Conservation (phyloP, 139 green algal genomes). For the Tetradesmus lagerheimii region DNA sequence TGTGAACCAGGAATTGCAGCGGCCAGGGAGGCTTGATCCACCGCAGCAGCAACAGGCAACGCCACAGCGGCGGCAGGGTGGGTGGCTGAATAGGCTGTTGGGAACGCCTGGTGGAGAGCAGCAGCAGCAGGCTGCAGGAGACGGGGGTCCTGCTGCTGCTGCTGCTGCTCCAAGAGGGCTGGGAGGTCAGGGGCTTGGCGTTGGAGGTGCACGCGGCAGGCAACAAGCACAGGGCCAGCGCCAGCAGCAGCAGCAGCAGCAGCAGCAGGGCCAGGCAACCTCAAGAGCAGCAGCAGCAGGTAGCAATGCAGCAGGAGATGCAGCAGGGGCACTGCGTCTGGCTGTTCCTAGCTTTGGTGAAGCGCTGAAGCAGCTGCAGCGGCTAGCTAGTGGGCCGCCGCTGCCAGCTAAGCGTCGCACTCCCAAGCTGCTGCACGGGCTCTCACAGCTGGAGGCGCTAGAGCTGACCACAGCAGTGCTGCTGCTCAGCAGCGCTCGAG, state of each 20-base stretch:
- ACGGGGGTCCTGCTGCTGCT: neutral
- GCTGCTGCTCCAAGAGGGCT: neutral
- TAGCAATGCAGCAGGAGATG: neutral
- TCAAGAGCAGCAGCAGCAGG: neutral
- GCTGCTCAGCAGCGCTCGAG: constrained; percentile 21
- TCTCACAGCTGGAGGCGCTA: neutral
- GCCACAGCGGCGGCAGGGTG: neutral
- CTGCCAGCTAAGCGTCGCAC: neutral
- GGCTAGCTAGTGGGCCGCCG: neutral
- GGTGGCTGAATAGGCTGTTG: neutral
- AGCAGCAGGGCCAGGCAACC: neutral
- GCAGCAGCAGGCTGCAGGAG: neutral
- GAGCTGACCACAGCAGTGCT: constrained; percentile 23
- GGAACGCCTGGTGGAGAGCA: neutral
- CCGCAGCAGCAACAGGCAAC: neutral
- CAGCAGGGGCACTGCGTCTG: neutral
- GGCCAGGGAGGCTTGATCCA: neutral
- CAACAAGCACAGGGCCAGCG: neutral
- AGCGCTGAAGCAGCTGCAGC: neutral
- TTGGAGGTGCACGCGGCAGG: neutral
- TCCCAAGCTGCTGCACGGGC: neutral
- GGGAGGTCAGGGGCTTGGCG: neutral
- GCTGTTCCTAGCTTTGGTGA: neutral
- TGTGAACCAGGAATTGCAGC: neutral
- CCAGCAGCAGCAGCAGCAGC: neutral